These are phyloP conservation scores for Penicillium angulare DNA, from an alignment of 495 filamentous ascomycete species.

Conservation along the genomic window DNA sequence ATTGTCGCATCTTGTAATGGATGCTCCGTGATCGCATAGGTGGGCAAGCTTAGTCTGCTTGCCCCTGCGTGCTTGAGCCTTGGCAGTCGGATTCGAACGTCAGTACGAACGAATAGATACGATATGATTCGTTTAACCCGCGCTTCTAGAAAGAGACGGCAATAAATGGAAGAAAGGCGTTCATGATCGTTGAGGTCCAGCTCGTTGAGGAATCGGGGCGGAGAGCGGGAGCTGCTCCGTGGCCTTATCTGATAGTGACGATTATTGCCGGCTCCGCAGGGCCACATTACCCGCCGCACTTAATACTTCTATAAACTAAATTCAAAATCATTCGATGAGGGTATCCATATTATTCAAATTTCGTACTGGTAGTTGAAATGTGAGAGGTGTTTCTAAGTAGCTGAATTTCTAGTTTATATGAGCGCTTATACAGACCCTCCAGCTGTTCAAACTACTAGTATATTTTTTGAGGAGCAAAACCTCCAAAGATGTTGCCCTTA, in stretches of 20 bases:
- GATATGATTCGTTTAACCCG: background rate
- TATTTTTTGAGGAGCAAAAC: too few species aligned
- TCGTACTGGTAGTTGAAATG: too few species aligned
- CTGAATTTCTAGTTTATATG: too few species aligned
- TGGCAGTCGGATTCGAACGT: background rate
- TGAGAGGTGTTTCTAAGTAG: too few species aligned
- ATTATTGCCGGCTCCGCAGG: too few species aligned
- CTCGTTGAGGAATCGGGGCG: conserved; percentile 3
- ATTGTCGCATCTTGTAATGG: conserved; percentile 25
- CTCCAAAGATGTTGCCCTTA: too few species aligned
- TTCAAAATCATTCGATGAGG: too few species aligned
- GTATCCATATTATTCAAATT: too few species aligned
- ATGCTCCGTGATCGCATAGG: background rate
- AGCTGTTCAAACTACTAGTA: too few species aligned
- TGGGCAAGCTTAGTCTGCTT: background rate
- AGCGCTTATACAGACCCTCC: too few species aligned
- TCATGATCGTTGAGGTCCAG: background rate
- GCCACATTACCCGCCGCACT: too few species aligned
- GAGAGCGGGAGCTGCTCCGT: conserved; percentile 30
- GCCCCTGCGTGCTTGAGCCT: background rate
- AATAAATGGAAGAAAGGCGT: background rate
- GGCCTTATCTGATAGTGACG: conserved; percentile 30
- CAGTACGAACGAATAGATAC: background rate
- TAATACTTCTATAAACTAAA: too few species aligned
- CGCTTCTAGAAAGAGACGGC: background rate